phyloP scores from a whole-genome alignment of 108 stramenopile species.

The Fistulifera pelliculosa region DNA sequence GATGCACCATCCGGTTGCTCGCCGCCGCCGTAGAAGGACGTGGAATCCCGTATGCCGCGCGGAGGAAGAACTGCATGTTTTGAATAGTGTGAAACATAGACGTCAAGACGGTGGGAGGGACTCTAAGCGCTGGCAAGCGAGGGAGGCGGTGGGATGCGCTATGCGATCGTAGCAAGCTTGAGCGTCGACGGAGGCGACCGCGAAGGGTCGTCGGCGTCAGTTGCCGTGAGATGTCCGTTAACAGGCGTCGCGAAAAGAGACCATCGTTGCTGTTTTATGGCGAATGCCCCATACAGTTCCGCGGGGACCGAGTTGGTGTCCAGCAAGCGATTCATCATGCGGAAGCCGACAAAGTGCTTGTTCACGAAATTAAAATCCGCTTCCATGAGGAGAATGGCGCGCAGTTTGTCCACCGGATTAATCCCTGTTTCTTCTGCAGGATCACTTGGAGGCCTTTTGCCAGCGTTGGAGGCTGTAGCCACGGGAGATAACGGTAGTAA shows the following conservation, averaged over 20 bases:
- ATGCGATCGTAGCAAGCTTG: conserved; percentile 19
- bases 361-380: conserved; percentile 15
- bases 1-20: too few relatives aligned
- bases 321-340: not conserved
- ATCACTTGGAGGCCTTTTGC: conserved; percentile 1
- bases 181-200: conserved; percentile 12
- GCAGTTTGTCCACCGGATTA: not conserved
- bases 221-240: not conserved
- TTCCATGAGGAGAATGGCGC: conserved; percentile 13
- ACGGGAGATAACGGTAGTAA: too few relatives aligned
- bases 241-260: conserved; percentile 2
- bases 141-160: conserved; percentile 1
- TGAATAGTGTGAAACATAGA: too few relatives aligned
- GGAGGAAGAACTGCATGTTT: too few relatives aligned
- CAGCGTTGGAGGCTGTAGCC: too few relatives aligned
- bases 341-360: conserved; percentile 9
- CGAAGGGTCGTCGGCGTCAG: too few relatives aligned
- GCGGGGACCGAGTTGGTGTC: not conserved
- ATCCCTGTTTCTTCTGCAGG: conserved; percentile 6
- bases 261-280: not conserved
- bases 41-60: too few relatives aligned
- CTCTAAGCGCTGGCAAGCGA: conserved; percentile 6
- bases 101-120: too few relatives aligned
- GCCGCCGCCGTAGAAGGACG: too few relatives aligned
- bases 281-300: conserved; percentile 2